Base-by-base conservation (phyloP, 1,139 yeast genomes). In the Pichia sp. region DNA sequence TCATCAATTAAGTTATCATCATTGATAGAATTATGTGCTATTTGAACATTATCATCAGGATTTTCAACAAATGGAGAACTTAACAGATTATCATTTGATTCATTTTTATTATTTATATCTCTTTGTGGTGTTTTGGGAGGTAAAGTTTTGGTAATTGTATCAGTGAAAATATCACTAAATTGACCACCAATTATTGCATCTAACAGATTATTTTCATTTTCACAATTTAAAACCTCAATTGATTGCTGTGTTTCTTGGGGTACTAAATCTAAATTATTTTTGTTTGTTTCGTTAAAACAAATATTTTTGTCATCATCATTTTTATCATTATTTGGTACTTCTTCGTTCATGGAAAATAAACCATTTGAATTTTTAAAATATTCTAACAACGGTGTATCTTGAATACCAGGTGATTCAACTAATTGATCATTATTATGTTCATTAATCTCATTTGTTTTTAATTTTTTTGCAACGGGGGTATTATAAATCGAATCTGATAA, bases 101-200 rank as follows among this genome's bases (percentile, higher is more conserved):
- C 30, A 10, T 30, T 26, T 12, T 23, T 27, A 10, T 23, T 25
- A 6, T n/a, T 24, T n/a, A 16, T 16, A 12, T 35, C 37, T 30
- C 27, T 42, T 20, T 25, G 28, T 9, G 43, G 43, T 45, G 36
- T 40, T 41, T 26, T 45, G 27, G 38, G 27, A 28, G 39, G 43
- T 35, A 39, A 12, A 5, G 51, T 41, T 31, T 52, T 52, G 2
- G 58, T 52, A 3, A 74, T 58, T 0, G 81, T 76, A 50, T 76
- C 80, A 0, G 81, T 76, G 3, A 72, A 74, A 55, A 73, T 74
- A 3, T 76, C 80, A 46, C 74, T 78, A 4, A 69, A 55, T 0
- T 65, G 68, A 4, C 63, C 64, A 31, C 61, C 66, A 4, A 62
- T 37, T 57, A 67, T 47, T 56, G 65, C 52, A 35, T 51, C 55